Conservation (phyloP, 176 grass and related monocot genomes). For the Triticum aestivum region IWGSC_CS_RefSeq_v2.1 NC_057810.1:99884771-99885270, state of each 20-base stretch:
- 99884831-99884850: slow-evolving; percentile 38
- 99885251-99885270: not conserved
- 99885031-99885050: not conserved
- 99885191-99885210: not conserved
- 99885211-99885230: no score
- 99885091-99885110: not conserved
- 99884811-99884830: slow-evolving; percentile 26
- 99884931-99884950: not conserved
- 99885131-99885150: not conserved
- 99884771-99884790: slow-evolving; percentile 19
- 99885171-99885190: not conserved
- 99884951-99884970: not conserved
- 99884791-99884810: slow-evolving; percentile 43
- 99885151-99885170: not conserved
- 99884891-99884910: not conserved
- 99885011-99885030: not conserved
- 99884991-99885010: not conserved
- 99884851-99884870: slow-evolving; percentile 37
- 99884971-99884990: not conserved
- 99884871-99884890: slow-evolving; percentile 23
- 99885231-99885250: not conserved
- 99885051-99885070: not conserved
- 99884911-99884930: not conserved
- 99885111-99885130: not conserved
- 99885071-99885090: not conserved